phyloP scores from a whole-genome alignment of 1,284 basidiomycete species.

The Ustilago shanxiensis region DNA sequence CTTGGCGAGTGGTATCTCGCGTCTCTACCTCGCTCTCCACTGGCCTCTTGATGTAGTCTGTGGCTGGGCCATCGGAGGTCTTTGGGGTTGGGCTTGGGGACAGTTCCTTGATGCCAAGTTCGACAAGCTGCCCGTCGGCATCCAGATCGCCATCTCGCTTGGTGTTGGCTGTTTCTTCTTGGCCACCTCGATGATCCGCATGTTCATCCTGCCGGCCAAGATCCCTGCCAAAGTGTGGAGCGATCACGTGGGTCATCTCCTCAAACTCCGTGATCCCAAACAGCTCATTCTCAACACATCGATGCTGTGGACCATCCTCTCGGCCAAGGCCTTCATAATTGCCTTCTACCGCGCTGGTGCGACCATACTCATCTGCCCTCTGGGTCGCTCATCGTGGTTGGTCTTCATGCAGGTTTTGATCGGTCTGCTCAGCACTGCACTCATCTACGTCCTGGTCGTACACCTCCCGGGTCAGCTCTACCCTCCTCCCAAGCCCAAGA shows the following conservation, averaged over 20 bases:
- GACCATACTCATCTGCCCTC: slow-evolving; percentile 27
- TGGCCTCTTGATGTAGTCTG: slow-evolving; percentile 30
- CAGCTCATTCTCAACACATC: slow-evolving; percentile 33
- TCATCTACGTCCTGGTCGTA: slow-evolving; percentile 22
- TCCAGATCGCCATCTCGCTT: slow-evolving; percentile 29
- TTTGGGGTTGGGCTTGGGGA: slow-evolving; percentile 34
- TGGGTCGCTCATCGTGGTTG: slow-evolving; percentile 31
- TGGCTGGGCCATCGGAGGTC: slow-evolving; percentile 25
- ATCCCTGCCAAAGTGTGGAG: slow-evolving; percentile 29
- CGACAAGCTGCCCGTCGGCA: slow-evolving; percentile 15
- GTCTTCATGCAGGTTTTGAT: slow-evolving; percentile 35
- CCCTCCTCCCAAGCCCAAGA: slow-evolving; percentile 30
- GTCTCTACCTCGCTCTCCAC: slow-evolving; percentile 33
- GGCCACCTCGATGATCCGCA: slow-evolving; percentile 20
- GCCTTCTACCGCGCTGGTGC: slow-evolving; percentile 26
- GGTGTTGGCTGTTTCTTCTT: slow-evolving; percentile 21
- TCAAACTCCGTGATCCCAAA: slow-evolving; percentile 22
- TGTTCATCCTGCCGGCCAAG: slow-evolving; percentile 28
- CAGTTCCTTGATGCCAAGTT: slow-evolving; percentile 17
- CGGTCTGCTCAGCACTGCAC: slow-evolving; percentile 21
- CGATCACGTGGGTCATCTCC: slow-evolving; percentile 24
- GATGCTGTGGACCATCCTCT: slow-evolving; percentile 25
- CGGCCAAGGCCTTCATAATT: slow-evolving; percentile 13
- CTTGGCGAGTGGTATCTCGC: slow-evolving; percentile 26
- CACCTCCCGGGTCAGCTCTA: slow-evolving; percentile 26